Evolutionary conservation across 2,329 filamentous ascomycete genomes (phyloP), one percentile per base, ranked within the genome.

Genomic region (Onygena corvina): DNA sequence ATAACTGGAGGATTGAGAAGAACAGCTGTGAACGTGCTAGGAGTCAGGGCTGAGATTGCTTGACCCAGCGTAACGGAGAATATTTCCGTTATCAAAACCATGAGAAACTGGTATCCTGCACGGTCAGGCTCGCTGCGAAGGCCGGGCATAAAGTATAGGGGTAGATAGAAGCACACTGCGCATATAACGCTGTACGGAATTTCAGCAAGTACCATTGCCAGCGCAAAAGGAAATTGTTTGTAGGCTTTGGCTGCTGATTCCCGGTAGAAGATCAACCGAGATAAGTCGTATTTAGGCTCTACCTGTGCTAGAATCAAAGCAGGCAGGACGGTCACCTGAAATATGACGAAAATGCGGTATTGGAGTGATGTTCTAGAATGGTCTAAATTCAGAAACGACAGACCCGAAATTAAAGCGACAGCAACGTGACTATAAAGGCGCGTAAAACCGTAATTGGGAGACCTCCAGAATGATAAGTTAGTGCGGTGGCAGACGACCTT

Each of bases 221-320:
- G 67, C 0, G 82, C 81, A 58, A 94, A 94, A 1, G 84, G 84
- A 53, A 86, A 79, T 42, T 83, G 78, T 53, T 78, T 82, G 73
- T 94, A 94, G 65, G 89, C 88, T 70, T 93, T 94, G 50, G 83
- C 81, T 12, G 84, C 83, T 14, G 84, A 77, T 67, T 94, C 88
- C 51, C 88, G 83, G 74, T 89, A 92, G 70, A 86, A 89, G 55
- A 93, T 82, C 60, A 85, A 75, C 36, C 87, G 79, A 53, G 83
- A 81, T 59, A 89, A 72, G 60, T 88, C 82, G 64, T 85, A 94
- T 70, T 88, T 89, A 34, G 83, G 79, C 65, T 94, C 84, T 48
- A 93, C 83, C 60, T 93, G 86, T 1, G 81, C 80, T 50, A 94
- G 79, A 63, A 94, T 86, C 25, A 93, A 73, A 1, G 85, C 84